Base-by-base conservation (phyloP, 768 basidiomycete species). In the Termitomyces sp. region DNA sequence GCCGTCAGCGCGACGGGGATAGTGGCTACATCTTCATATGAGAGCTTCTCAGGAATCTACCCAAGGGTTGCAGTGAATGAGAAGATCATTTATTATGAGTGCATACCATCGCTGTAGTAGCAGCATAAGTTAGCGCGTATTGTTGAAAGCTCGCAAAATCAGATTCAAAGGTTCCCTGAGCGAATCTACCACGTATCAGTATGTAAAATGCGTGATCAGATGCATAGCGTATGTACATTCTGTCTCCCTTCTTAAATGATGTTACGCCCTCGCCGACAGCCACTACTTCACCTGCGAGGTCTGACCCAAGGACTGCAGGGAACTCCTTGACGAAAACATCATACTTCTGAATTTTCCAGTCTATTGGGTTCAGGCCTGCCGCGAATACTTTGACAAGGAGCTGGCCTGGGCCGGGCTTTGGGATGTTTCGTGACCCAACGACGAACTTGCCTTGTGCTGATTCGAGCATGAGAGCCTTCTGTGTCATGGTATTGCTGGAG, bases 261-360 rank as follows among this genome's bases (percentile, higher is more conserved):
- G 69, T 73, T 8, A 86, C 83, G 1, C 77, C 80, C 57, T 78
- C 77, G 2, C 84, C 85, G 47, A 85, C 72, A 34, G 70, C 75
- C 24, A 75, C 77, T 6, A 86, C 77, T 1, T 77, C 74, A 5
- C 85, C 85, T 42, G 84, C 78, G 34, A 73, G 68, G 56, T 85
- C 83, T 8, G 67, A 69, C 0, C 84, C 84, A 0, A 80, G 61
- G 1, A 84, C 70, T 13, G 76, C 75, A 13, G 80, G 84, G 60
- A 71, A 84, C 18, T 72, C 62, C 24, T 73, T 70, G 42, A 78
- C 65, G 51, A 77, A 75, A 18, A 72, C 57, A 0, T 73, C 75
- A 49, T 71, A 71, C 47, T 69, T 75, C 58, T 78, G 79, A 34
- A 82, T 72, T 66, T 80, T 81, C 68, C 80, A 80, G 61, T 85